Evolutionary conservation across 805 yeast species (phyloP).

Genomic region (Lipomyces yamanashiensis): DNA sequence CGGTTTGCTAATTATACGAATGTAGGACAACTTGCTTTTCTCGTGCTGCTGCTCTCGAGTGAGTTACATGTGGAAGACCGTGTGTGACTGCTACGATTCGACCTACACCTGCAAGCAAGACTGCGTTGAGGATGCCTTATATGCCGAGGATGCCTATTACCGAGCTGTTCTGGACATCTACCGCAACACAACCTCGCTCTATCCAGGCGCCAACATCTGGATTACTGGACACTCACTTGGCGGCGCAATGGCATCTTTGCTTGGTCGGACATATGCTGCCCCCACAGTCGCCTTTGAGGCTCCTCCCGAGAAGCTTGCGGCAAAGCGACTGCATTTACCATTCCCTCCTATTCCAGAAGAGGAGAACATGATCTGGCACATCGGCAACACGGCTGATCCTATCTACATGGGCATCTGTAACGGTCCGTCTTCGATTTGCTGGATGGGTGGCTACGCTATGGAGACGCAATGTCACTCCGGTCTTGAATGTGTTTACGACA

Average conservation of each 20-base stretch:
- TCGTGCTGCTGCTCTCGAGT: constrained; percentile 97
- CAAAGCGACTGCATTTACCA: constrained; percentile 85
- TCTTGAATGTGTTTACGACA: constrained; percentile 82
- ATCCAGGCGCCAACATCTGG: constrained; percentile 82
- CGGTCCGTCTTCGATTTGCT: constrained; percentile 89
- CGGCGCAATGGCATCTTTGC: constrained; percentile 78
- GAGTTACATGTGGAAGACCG: constrained; percentile 91
- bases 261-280: constrained; percentile 88
- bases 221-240: constrained; percentile 95
- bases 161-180: constrained; percentile 79
- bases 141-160: constrained; percentile 80
- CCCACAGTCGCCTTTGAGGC: constrained; percentile 93
- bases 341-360: constrained; percentile 75
- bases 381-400: constrained; percentile 98
- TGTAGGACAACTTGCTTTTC: constrained; percentile 76
- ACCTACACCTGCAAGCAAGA: constrained; percentile 88
- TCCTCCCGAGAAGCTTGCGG: constrained; percentile 87
- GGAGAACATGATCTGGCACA: constrained; percentile 87
- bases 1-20: background rate
- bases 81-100: constrained; percentile 86
- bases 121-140: constrained; percentile 80
- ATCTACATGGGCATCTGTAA: constrained; percentile 95
- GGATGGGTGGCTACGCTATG: constrained; percentile 96
- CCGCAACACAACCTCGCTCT: constrained; percentile 66
- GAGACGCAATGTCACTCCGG: constrained; percentile 96